These are phyloP conservation scores for Alternaria ethzedia DNA, from an alignment of 2,329 filamentous ascomycete species.

Conservation along the genomic window DNA sequence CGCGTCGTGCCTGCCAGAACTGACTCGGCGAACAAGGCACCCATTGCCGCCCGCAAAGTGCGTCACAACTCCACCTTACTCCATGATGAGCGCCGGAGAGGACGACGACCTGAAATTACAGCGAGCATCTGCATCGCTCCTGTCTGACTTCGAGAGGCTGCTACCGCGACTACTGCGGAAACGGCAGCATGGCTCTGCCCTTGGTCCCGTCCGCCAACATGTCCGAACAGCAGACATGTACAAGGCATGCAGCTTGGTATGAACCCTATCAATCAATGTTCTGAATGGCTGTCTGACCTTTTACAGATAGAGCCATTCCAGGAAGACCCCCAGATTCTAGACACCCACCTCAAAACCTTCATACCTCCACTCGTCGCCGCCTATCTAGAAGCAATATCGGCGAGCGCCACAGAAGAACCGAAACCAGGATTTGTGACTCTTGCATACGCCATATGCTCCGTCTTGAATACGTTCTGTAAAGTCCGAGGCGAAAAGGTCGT, in stretches of 20 bases:
- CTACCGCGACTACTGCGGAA: slow-evolving; percentile 50
- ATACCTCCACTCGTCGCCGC: slow-evolving; percentile 77
- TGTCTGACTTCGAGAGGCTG: slow-evolving; percentile 39
- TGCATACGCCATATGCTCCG: slow-evolving; percentile 69
- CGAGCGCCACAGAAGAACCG: slow-evolving; percentile 25
- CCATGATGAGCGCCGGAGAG: slow-evolving; percentile 47
- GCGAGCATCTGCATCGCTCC: slow-evolving; percentile 48
- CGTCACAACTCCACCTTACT: not conserved
- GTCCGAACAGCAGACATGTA: slow-evolving; percentile 51
- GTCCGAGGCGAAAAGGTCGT: slow-evolving; percentile 93
- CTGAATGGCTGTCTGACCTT: slow-evolving; percentile 1
- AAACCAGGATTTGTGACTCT: slow-evolving; percentile 37
- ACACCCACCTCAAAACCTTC: slow-evolving; percentile 78
- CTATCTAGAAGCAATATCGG: slow-evolving; percentile 71
- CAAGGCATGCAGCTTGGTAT: slow-evolving; percentile 46
- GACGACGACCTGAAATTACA: slow-evolving; percentile 56
- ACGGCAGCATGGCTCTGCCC: slow-evolving; percentile 23
- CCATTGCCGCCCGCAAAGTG: not conserved
- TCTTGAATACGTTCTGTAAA: slow-evolving; percentile 93
- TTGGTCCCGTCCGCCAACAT: slow-evolving; percentile 41
- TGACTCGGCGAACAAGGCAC: slow-evolving; percentile 36
- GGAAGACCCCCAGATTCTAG: slow-evolving; percentile 91
- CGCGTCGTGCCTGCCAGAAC: slow-evolving; percentile 31
- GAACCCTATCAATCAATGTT: not conserved
- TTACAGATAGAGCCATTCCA: slow-evolving; percentile 81